Percentiles rank a stretch among this genome's conserved stretches.
These are phyloP conservation scores for Polytrichum formosum DNA, from an alignment of 225 moss, liverwort and hornwort species.

Conservation along the genomic window DNA sequence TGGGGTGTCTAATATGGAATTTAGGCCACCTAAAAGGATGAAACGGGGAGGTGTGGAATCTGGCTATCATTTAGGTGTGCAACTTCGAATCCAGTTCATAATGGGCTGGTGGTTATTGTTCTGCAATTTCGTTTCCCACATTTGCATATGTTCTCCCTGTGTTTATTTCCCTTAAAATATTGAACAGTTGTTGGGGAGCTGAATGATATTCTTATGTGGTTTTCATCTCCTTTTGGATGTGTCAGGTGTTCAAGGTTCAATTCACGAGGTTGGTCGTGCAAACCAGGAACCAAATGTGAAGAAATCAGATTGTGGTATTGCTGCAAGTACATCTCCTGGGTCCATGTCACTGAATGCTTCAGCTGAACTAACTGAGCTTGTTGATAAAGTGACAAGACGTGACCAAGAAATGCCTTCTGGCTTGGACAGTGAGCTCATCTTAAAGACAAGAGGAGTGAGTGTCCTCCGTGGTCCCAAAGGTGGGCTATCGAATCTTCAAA, in stretches of 20 bases:
- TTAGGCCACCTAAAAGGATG: constrained; percentile 10
- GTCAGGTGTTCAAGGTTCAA: not conserved
- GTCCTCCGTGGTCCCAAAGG: constrained; percentile 5
- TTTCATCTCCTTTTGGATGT: not conserved
- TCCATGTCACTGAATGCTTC: constrained; percentile 4
- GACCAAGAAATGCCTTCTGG: constrained; percentile 9
- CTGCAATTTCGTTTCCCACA: not conserved
- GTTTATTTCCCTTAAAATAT: not conserved
- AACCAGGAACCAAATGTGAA: not conserved
- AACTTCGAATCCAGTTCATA: not conserved
- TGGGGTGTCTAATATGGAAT: constrained; percentile 10
- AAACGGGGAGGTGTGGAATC: constrained; percentile 5
- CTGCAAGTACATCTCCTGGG: constrained; percentile 8
- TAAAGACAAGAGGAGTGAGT: constrained; percentile 14
- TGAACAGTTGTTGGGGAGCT: not conserved
- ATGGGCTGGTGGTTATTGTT: too few species aligned
- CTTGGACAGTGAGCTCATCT: constrained; percentile 17
- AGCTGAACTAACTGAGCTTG: not conserved
- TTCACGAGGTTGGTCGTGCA: not conserved
- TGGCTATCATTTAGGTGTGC: not conserved
- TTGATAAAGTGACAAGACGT: not conserved
- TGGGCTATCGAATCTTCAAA: constrained; percentile 5
- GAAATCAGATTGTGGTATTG: not conserved
- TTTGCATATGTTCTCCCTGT: not conserved
- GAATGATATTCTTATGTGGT: not conserved